Conservation (phyloP, 2,329 filamentous ascomycete species). For the Clarireedia monteithiana region DNA sequence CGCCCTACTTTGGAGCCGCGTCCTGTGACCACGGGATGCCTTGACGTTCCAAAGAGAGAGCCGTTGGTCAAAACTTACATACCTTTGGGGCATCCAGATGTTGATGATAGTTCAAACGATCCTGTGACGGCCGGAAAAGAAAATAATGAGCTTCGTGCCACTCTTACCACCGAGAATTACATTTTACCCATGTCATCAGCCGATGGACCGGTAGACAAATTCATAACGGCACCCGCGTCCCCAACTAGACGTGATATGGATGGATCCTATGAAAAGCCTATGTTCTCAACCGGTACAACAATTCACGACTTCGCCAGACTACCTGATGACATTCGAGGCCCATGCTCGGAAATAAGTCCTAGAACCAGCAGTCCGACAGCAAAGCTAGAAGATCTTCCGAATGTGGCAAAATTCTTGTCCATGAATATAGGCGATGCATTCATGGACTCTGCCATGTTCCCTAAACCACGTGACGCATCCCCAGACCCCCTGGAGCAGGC, state of each 20-base stretch:
- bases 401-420: not conserved
- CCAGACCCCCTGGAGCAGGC: constrained; percentile 1
- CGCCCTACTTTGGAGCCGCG: not conserved
- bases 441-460: not conserved
- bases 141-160: not conserved
- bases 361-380: not conserved
- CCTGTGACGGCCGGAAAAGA: not conserved
- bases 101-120: not conserved
- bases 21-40: not conserved
- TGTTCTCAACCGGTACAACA: not conserved
- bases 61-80: not conserved
- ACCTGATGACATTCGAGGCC: constrained; percentile 1
- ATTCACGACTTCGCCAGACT: constrained; percentile 4
- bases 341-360: constrained; percentile 5
- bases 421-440: constrained; percentile 1
- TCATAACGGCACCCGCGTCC: constrained; percentile 2
- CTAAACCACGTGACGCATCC: not conserved
- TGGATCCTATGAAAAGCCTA: not conserved
- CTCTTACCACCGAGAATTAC: not conserved
- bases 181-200: not conserved
- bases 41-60: not conserved
- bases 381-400: not conserved
- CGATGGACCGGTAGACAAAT: not conserved
- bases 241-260: constrained; percentile 2
- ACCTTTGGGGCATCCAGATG: not conserved